These are phyloP conservation scores for Penicillium waksmanii DNA, from an alignment of 495 filamentous ascomycete genomes.

Conservation along the genomic window DNA sequence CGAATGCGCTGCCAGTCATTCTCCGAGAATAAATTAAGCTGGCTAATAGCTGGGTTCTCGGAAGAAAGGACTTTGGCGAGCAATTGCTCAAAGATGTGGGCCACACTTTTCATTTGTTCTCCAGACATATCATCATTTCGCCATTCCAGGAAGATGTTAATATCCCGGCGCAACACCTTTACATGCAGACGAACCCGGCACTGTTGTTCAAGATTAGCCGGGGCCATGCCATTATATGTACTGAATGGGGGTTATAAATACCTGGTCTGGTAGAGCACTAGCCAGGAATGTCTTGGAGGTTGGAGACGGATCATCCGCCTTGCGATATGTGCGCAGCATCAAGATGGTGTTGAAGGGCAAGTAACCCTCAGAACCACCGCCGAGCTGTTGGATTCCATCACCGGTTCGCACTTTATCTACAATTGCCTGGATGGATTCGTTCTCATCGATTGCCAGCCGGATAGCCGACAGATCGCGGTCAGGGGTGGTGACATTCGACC, in stretches of 20 bases:
- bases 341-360: slow-evolving; percentile 45
- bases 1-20: slow-evolving; percentile 47
- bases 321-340: slow-evolving; percentile 43
- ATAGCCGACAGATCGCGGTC: slow-evolving; percentile 18
- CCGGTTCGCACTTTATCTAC: slow-evolving; percentile 33
- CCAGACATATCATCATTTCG: slow-evolving; percentile 48
- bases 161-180: slow-evolving; percentile 43
- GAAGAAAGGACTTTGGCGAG: slow-evolving; percentile 32
- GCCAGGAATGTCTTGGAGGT: slow-evolving; percentile 35
- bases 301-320: slow-evolving; percentile 17
- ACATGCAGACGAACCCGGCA: slow-evolving; percentile 51
- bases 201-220: slow-evolving; percentile 21
- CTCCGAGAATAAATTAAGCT: slow-evolving; percentile 42
- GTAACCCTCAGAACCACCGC: slow-evolving; percentile 20
- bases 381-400: slow-evolving; percentile 17
- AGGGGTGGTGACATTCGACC: slow-evolving; percentile 16
- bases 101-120: slow-evolving; percentile 49
- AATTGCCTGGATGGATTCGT: slow-evolving; percentile 36
- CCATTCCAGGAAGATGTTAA: slow-evolving; percentile 52
- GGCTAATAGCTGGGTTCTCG: slow-evolving; percentile 34
- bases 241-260: background rate
- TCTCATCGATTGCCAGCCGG: slow-evolving; percentile 36
- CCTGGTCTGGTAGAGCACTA: slow-evolving; percentile 41
- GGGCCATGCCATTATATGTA: background rate
- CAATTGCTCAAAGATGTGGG: slow-evolving; percentile 41